Conservation (phyloP, 805 yeast species). For the Starmerella etchellsii region DNA sequence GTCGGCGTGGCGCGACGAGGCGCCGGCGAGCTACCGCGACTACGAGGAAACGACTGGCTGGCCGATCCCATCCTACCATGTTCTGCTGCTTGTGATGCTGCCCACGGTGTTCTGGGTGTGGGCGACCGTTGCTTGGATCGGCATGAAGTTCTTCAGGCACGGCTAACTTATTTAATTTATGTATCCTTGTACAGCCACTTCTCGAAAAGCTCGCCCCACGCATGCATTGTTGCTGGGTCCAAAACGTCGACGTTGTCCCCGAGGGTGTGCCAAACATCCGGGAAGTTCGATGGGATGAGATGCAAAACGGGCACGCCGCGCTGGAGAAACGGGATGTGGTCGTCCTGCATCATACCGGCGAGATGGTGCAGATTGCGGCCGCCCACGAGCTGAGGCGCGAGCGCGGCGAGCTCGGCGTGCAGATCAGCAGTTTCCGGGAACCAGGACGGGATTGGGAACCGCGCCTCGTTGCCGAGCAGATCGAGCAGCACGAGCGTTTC, state of each 20-base stretch:
- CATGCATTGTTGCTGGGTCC: conserved; percentile 30
- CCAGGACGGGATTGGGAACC: conserved; percentile 32
- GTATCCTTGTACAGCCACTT: conserved; percentile 26
- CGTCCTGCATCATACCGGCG: conserved; percentile 31
- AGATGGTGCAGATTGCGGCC: conserved; percentile 16
- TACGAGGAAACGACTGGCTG: conserved; percentile 26
- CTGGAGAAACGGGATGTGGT: conserved; percentile 40
- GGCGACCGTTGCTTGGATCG: conserved; percentile 66
- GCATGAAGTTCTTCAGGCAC: conserved; percentile 67
- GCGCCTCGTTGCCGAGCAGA: conserved; percentile 33
- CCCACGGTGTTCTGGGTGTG: conserved; percentile 45
- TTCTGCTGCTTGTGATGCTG: conserved; percentile 26
- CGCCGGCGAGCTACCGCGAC: conserved; percentile 5
- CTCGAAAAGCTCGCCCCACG: conserved; percentile 36
- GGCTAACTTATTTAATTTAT: conserved; percentile 30
- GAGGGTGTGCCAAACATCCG: conserved; percentile 40
- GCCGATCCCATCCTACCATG: conserved; percentile 32
- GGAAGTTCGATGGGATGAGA: conserved; percentile 41
- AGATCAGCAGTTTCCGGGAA: conserved; percentile 31
- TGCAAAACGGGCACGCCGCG: conserved; percentile 40
- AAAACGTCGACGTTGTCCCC: conserved; percentile 36
- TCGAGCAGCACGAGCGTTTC: conserved; percentile 39
- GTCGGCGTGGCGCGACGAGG: not conserved
- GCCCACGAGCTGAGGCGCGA: conserved; percentile 27
- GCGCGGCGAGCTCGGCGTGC: conserved; percentile 29